phyloP scores from a whole-genome alignment of 73 alveolate genomes.

The Paramecium sonneborni region DNA sequence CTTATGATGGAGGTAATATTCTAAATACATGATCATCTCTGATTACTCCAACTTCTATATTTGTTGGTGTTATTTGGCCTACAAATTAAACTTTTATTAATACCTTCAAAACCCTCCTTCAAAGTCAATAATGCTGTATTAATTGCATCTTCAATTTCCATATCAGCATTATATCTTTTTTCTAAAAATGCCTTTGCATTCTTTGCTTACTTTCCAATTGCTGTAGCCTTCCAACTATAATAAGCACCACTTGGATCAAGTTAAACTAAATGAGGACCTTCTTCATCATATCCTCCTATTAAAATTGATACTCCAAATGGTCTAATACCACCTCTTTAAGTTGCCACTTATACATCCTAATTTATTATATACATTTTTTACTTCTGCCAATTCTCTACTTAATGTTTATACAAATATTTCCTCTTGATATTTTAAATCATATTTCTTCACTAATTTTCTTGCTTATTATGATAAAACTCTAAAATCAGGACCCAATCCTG shows the following conservation, averaged over 20 bases:
- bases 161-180: slow-evolving; percentile 79
- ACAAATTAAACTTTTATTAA: not conserved
- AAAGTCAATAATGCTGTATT: slow-evolving; percentile 86
- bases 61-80: slow-evolving; percentile 51
- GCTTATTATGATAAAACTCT: slow-evolving; percentile 84
- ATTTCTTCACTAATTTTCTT: slow-evolving; percentile 83
- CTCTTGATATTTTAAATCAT: slow-evolving; percentile 82
- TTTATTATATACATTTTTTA: not conserved
- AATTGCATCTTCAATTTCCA: slow-evolving; percentile 91
- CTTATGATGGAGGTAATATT: slow-evolving; percentile 71
- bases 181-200: slow-evolving; percentile 92
- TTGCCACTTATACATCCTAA: slow-evolving; percentile 83
- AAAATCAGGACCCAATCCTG: slow-evolving; percentile 95
- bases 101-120: slow-evolving; percentile 91
- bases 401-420: slow-evolving; percentile 83
- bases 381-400: slow-evolving; percentile 83
- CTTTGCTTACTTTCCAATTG: slow-evolving; percentile 87
- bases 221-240: slow-evolving; percentile 94
- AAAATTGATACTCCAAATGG: slow-evolving; percentile 95
- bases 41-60: slow-evolving; percentile 82
- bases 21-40: slow-evolving; percentile 72
- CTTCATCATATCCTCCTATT: slow-evolving; percentile 95
- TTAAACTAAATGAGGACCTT: slow-evolving; percentile 89
- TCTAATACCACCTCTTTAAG: slow-evolving; percentile 96
- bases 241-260: slow-evolving; percentile 95